phyloP scores from a whole-genome alignment of 2,329 filamentous ascomycete genomes.

The Chaetomiaceae sp. region DNA sequence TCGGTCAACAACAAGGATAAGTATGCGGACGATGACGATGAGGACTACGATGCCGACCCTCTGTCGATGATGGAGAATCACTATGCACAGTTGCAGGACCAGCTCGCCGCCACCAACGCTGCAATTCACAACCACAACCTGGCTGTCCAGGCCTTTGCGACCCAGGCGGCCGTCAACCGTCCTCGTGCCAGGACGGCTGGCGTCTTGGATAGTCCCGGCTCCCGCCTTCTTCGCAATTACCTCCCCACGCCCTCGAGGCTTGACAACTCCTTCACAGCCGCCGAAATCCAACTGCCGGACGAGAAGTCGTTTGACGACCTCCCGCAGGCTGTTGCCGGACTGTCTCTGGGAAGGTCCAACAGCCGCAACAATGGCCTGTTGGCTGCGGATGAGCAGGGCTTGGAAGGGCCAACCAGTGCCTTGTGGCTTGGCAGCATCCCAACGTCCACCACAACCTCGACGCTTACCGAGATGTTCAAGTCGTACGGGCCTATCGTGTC shows the following conservation, averaged over 20 bases:
- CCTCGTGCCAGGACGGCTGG: constrained; percentile 89
- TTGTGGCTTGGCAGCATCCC: constrained; percentile 98
- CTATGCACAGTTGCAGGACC: constrained; percentile 57
- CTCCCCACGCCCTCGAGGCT: constrained; percentile 68
- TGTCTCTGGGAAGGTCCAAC: constrained; percentile 65
- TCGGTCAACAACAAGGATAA: constrained; percentile 98
- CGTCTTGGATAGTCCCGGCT: constrained; percentile 73
- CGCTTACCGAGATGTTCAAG: constrained; percentile 90
- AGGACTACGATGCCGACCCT: constrained; percentile 58
- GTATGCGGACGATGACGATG: constrained; percentile 84
- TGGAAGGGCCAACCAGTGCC: constrained; percentile 87
- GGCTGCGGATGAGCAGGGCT: constrained; percentile 67
- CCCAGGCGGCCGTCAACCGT: constrained; percentile 72
- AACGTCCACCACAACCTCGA: constrained; percentile 92
- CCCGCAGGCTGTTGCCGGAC: constrained; percentile 73
- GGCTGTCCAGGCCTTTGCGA: constrained; percentile 87
- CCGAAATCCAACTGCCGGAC: constrained; percentile 70
- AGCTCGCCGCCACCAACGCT: constrained; percentile 59
- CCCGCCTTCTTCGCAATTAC: constrained; percentile 64
- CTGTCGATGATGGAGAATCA: constrained; percentile 51
- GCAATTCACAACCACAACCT: constrained; percentile 88
- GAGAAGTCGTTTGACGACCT: constrained; percentile 76
- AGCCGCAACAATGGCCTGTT: constrained; percentile 64
- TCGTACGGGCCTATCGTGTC: constrained; percentile 88
- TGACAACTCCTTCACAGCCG: constrained; percentile 68